phyloP scores from a whole-genome alignment of 257 asterid genomes.

The Solanum bulbocastanum region DNA sequence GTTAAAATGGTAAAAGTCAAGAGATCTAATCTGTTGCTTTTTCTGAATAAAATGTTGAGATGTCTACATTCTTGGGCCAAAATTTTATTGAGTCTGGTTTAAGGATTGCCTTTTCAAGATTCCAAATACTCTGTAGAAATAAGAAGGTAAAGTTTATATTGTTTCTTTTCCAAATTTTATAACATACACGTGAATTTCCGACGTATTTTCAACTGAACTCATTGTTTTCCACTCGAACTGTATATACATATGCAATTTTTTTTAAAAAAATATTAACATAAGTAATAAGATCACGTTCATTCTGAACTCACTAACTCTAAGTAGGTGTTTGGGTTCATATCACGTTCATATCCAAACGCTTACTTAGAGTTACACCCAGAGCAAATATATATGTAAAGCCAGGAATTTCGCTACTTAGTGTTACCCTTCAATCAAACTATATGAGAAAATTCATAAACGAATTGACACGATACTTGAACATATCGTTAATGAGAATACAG shows the following conservation, averaged over 20 bases:
- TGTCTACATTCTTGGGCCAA: neutral
- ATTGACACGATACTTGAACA: constrained; percentile 12
- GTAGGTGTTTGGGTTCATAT: neutral
- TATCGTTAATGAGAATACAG: constrained; percentile 11
- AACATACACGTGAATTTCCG: neutral
- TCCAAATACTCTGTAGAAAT: neutral
- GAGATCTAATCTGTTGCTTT: neutral
- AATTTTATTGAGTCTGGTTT: neutral
- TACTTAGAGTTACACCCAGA: neutral
- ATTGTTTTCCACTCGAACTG: neutral
- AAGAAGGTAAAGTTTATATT: neutral
- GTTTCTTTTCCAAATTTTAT: neutral
- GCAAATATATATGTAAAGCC: neutral
- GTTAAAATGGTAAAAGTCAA: neutral
- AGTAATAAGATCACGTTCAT: neutral
- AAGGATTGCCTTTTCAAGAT: neutral
- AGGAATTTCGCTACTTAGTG: neutral
- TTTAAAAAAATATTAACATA: neutral
- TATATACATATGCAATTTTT: neutral
- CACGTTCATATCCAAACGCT: neutral
- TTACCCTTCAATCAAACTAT: constrained; percentile 13
- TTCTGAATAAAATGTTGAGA: neutral
- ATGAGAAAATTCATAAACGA: constrained; percentile 4
- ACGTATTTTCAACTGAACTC: neutral
- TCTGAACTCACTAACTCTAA: neutral